Evolutionary conservation across 2,329 filamentous ascomycete genomes (phyloP), one percentile per base, ranked within the genome.

Genomic region (Trichoderma citrinoviride): DNA sequence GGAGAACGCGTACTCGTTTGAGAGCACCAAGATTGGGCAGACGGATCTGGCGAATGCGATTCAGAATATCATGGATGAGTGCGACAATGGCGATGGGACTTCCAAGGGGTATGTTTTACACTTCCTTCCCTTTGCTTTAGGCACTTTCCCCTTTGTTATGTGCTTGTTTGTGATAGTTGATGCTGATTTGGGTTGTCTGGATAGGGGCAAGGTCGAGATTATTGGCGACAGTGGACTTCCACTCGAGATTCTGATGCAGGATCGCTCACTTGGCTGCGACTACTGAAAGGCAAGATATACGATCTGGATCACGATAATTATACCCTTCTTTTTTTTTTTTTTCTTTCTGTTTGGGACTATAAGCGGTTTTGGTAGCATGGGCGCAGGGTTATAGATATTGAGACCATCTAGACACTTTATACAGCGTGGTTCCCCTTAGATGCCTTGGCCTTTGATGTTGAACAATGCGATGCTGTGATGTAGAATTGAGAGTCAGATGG

Each of bases 331-430:
- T 47, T 27, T 58, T 29, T 53, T 54, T 47, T 23, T n/a, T 19
- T 23, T 17, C 19, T n/a, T 47, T 47, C 25, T 60, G 23, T 23
- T 37, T 46, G 56, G 56, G 33, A 40, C 47, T 50, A 27, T 50
- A 29, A 23, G 56, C 29, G 46, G 56, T 50, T 60, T 33, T 60
- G 25, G 27, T 41, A 60, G 46, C 56, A 50, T 60, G 14, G 56
- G 56, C 56, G 56, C 44, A 50, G 44, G 44, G 47, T 60, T 41
- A 60, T 60, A 60, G 56, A 60, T 40, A 15, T 40, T 44, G 56
- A 47, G 19, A n/a, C n/a, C 3, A 14, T 3, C 29, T n/a, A 41
- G 37, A 50, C 15, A 60, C 15, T 14, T 50, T 19, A 50, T n/a
- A 37, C 23, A 60, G 15, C 27, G 41, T 50, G 33, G 15, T 21